Evolutionary conservation across 805 yeast species (phyloP).

Genomic region (Suhomyces canberraensis): DNA sequence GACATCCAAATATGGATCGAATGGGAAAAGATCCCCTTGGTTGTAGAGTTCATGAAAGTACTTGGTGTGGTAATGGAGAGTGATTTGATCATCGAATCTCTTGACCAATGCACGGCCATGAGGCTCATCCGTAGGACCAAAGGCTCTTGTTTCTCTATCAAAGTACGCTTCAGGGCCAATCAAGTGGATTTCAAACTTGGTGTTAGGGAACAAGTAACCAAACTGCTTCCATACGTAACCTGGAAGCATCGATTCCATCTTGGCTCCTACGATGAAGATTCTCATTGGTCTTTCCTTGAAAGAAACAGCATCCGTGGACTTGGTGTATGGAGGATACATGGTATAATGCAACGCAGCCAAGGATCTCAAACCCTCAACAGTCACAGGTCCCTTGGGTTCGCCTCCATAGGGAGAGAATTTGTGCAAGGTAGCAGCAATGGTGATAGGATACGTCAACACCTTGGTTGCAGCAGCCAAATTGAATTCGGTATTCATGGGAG

Average conservation of each 20-base stretch:
- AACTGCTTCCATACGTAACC: conserved; percentile 95
- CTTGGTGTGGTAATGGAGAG: conserved; percentile 80
- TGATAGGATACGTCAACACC: conserved; percentile 87
- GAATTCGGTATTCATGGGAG: conserved; percentile 95
- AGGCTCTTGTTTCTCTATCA: conserved; percentile 64
- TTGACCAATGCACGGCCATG: conserved; percentile 63
- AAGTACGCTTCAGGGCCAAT: conserved; percentile 90
- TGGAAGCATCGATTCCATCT: conserved; percentile 91
- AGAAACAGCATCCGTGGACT: conserved; percentile 38
- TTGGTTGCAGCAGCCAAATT: conserved; percentile 94
- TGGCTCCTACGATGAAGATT: conserved; percentile 84
- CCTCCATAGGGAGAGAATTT: conserved; percentile 80
- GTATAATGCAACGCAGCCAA: conserved; percentile 91
- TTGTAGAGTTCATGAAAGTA: conserved; percentile 90
- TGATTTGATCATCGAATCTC: conserved; percentile 69
- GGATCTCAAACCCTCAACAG: conserved; percentile 90
- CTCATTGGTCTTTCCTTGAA: conserved; percentile 87
- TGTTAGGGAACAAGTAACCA: conserved; percentile 78
- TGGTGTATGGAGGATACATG: conserved; percentile 61
- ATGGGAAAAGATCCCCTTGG: conserved; percentile 93
- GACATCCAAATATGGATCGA: conserved; percentile 92
- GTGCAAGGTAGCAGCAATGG: conserved; percentile 81
- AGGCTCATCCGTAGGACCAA: conserved; percentile 49
- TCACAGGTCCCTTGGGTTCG: conserved; percentile 81
- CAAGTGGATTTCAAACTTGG: conserved; percentile 81